Evolutionary conservation across 2,329 filamentous ascomycete genomes (phyloP).

Genomic region (Colletotrichum zoysiae): DNA sequence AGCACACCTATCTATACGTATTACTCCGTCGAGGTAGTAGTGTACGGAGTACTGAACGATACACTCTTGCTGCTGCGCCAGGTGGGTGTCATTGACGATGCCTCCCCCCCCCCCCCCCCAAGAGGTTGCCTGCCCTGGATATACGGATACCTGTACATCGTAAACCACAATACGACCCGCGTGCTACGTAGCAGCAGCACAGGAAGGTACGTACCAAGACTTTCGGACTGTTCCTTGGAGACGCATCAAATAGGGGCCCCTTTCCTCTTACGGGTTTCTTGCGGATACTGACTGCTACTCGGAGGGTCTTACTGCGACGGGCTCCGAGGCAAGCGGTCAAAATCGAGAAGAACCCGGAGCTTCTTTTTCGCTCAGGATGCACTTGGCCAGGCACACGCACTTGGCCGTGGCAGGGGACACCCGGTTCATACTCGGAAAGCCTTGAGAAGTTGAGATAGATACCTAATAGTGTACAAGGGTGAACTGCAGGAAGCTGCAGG

Average conservation of each 20-base stretch:
- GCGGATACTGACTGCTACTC: neutral
- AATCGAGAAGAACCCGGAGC: neutral
- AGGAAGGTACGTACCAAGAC: neutral
- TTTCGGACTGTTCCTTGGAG: neutral
- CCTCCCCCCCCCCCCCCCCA: no score
- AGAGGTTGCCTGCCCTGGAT: neutral
- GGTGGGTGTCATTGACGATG: neutral
- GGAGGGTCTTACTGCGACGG: neutral
- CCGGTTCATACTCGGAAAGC: constrained; percentile 15
- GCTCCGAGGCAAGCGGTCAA: constrained; percentile 4
- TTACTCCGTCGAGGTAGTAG: no score
- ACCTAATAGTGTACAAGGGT: constrained; percentile 3
- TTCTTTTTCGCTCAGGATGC: neutral
- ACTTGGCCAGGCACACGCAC: neutral
- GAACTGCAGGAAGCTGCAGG: constrained; percentile 21
- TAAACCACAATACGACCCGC: no score
- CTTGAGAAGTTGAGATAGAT: neutral
- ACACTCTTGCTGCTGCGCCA: neutral
- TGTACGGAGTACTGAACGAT: neutral
- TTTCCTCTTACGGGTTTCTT: neutral
- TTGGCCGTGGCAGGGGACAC: constrained; percentile 7
- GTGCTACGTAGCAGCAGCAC: no score
- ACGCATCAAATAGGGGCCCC: neutral
- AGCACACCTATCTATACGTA: neutral
- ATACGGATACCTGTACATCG: no score